A percentile compares a stretch with the other conserved stretches of the same genome.
Conservation (phyloP, 176 grass and related monocot genomes). For the Hsuehochloa calcarea region DNA sequence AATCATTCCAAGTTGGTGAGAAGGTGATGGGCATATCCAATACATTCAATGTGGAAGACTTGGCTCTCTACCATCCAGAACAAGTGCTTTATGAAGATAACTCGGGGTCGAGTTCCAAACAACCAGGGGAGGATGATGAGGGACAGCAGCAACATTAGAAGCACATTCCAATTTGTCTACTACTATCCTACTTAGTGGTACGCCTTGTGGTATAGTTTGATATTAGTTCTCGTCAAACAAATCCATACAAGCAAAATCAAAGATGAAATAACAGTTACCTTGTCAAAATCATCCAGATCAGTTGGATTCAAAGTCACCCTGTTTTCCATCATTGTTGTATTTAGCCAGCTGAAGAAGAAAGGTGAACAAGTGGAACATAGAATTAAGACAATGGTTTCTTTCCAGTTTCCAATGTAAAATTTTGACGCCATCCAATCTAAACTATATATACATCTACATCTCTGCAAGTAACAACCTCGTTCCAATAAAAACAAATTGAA, state of each 20-base stretch:
- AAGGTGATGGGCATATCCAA: too few relatives aligned
- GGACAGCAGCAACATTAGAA: too few relatives aligned
- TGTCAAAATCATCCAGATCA: constrained; percentile 97
- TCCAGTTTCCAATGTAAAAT: constrained; percentile 16
- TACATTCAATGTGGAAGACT: too few relatives aligned
- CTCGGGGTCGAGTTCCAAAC: too few relatives aligned
- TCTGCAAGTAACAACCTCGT: not conserved
- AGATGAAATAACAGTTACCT: constrained; percentile 48
- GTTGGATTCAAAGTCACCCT: constrained; percentile 74
- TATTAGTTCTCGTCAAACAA: not conserved
- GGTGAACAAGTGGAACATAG: constrained; percentile 1
- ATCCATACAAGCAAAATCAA: constrained; percentile 13
- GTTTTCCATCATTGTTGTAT: constrained; percentile 98
- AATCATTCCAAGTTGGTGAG: too few relatives aligned
- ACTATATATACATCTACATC: not conserved
- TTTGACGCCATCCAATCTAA: constrained; percentile 22
- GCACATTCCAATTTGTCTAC: too few relatives aligned
- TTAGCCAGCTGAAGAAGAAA: constrained; percentile 86
- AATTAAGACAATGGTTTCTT: constrained; percentile 1
- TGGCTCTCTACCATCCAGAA: too few relatives aligned
- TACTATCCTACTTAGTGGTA: not conserved
- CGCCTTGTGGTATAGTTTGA: not conserved
- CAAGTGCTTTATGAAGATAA: too few relatives aligned
- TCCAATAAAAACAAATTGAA: constrained; percentile 25
- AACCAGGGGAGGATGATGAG: too few relatives aligned